Evolutionary conservation across 495 filamentous ascomycete species (phyloP).

Genomic region (Jackrogersella minutella): DNA sequence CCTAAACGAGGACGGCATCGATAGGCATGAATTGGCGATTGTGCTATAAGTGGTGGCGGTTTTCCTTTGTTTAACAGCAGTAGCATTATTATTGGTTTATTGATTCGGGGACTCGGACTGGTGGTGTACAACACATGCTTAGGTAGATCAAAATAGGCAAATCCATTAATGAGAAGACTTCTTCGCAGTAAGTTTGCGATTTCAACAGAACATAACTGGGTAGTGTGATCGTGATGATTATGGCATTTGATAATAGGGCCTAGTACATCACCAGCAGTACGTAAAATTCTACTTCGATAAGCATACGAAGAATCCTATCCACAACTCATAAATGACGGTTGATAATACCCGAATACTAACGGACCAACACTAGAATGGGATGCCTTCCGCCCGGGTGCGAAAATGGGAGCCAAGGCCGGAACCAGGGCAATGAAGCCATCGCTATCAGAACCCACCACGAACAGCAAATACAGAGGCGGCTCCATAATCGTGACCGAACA

Average conservation of each 20-base stretch:
- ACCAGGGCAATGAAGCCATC: background rate
- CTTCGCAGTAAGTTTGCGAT: background rate
- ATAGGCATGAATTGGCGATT: conserved; percentile 81
- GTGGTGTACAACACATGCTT: conserved; percentile 28
- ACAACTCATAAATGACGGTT: too few species aligned
- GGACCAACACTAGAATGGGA: background rate
- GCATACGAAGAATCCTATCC: too few species aligned
- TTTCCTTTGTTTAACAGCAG: background rate
- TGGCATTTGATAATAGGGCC: background rate
- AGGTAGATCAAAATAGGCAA: conserved; percentile 4
- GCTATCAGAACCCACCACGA: background rate
- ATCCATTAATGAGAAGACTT: conserved; percentile 14
- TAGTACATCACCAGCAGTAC: background rate
- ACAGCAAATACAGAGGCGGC: background rate
- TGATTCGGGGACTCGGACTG: conserved; percentile 11
- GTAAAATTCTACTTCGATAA: too few species aligned
- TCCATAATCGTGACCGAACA: background rate
- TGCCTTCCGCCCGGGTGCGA: background rate
- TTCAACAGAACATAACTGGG: background rate
- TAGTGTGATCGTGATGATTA: background rate
- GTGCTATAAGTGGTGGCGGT: conserved; percentile 65
- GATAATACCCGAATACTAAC: too few species aligned
- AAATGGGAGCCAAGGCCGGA: background rate
- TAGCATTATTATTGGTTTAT: background rate
- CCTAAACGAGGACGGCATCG: conserved; percentile 76